phyloP scores from a whole-genome alignment of 2,329 filamentous ascomycete genomes.

The Rhinocladiella similis region DNA sequence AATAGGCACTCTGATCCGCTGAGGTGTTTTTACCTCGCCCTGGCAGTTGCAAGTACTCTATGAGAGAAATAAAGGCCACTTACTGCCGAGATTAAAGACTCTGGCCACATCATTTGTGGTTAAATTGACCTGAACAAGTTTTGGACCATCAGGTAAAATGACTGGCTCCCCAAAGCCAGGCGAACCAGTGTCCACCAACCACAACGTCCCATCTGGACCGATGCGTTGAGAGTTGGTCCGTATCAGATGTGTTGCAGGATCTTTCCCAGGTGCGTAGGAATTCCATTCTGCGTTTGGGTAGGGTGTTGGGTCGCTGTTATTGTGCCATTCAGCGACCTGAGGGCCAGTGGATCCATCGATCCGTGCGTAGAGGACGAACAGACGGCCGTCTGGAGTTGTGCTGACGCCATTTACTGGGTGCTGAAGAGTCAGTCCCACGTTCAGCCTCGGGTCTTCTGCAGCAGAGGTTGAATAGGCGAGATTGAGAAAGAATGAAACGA shows the following conservation, averaged over 20 bases:
- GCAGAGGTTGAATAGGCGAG: neutral
- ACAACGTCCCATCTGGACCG: conserved; percentile 22
- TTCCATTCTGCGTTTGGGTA: conserved; percentile 21
- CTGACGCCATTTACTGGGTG: conserved; percentile 18
- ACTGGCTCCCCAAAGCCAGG: conserved; percentile 15
- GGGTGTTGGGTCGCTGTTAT: conserved; percentile 16
- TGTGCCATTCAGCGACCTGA: conserved; percentile 33
- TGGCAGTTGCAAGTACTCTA: too few species aligned
- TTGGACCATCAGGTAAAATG: conserved; percentile 28
- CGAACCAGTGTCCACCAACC: conserved; percentile 23
- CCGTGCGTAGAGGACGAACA: conserved; percentile 34
- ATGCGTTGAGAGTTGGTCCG: conserved; percentile 19
- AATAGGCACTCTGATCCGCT: too few species aligned
- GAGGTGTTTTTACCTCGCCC: too few species aligned
- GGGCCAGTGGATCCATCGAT: conserved; percentile 35
- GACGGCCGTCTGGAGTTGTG: conserved; percentile 33
- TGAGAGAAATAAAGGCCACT: neutral
- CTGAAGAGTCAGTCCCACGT: conserved; percentile 7
- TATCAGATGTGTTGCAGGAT: conserved; percentile 17
- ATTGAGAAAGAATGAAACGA: neutral
- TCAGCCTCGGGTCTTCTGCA: conserved; percentile 7
- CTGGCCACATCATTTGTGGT: conserved; percentile 36
- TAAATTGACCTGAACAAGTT: conserved; percentile 37
- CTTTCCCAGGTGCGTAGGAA: conserved; percentile 10
- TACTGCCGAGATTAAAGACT: conserved; percentile 36